Base-by-base conservation (phyloP, 306 rosid species). In the Prunus davidiana region DNA sequence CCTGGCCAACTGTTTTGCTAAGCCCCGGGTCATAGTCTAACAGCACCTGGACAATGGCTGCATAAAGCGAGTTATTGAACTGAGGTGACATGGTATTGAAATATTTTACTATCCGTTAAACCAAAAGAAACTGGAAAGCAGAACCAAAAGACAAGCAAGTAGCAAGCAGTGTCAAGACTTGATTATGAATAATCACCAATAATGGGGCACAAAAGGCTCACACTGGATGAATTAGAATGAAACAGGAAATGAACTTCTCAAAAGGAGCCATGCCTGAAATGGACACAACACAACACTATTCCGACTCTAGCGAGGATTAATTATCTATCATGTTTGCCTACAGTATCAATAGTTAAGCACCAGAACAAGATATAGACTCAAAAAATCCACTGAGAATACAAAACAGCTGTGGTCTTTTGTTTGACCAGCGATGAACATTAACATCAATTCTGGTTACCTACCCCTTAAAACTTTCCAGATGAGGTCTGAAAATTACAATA, bases 1-100 rank as follows among this genome's bases (percentile, higher is more conserved):
- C 88, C 56, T 84, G 98, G 2, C 93, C 94, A 62, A 89, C 56
- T 27, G 98, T 94, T 82, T 90, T 86, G 74, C 89, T 83, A 57
- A 94, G 84, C 66, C 70, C 84, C 0, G 95, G 91, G 56, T 90
- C 92, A 81, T 90, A 85, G 10, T 91, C 88, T 64, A 94, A 81
- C 18, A 94, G 79, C 72, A 86, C 87, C 88, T 83, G 86, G 67
- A 91, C 85, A 71, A 87, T 75, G 47, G 85, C 91, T 87, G 82
- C 83, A 77, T 41, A 75, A 74, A 34, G 63, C 54, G 52, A 65
- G 62, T 68, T 47, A 63, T 55, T 45, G 64, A 58, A 32, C 73
- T 22, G 56, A 50, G 55, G 68, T 38, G 64, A 81, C 27, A 25
- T 2, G 1, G 10, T 34, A 34, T 3, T 30, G 45, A 63, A 62